Conservation (phyloP, 2,329 filamentous ascomycete species). For the Calonectria hongkongensis region DNA sequence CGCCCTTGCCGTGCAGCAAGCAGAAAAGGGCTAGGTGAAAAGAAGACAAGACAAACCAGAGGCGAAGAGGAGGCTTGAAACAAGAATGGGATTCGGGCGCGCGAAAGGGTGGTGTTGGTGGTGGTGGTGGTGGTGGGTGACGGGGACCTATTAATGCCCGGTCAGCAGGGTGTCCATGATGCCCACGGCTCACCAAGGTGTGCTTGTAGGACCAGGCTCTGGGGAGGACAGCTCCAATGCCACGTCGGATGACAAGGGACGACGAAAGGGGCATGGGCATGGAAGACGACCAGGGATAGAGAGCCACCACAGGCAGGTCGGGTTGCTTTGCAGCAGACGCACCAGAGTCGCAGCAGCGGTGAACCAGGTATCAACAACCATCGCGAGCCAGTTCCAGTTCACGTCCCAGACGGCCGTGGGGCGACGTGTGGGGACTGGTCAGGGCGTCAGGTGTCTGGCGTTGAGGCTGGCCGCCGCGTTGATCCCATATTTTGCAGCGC, state of each 20-base stretch:
- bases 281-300: slow-evolving; percentile 46
- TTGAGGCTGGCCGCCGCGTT: slow-evolving; percentile 22
- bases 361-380: slow-evolving; percentile 41
- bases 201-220: slow-evolving; percentile 51
- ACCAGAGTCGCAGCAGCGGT: slow-evolving; percentile 47
- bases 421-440: slow-evolving; percentile 35
- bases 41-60: slow-evolving; percentile 37
- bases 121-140: slow-evolving; percentile 39
- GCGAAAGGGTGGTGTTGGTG: slow-evolving; percentile 44
- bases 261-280: slow-evolving; percentile 46
- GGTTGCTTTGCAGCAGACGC: slow-evolving; percentile 46
- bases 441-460: slow-evolving; percentile 35
- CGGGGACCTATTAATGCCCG: slow-evolving; percentile 56
- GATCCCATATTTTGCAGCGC: slow-evolving; percentile 29
- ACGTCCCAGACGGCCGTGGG: slow-evolving; percentile 38
- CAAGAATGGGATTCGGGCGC: slow-evolving; percentile 51
- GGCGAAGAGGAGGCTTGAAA: slow-evolving; percentile 53
- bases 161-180: slow-evolving; percentile 52
- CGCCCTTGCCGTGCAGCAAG: slow-evolving; percentile 49
- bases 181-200: slow-evolving; percentile 50
- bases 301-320: slow-evolving; percentile 44
- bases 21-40: slow-evolving; percentile 48
- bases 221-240: slow-evolving; percentile 53
- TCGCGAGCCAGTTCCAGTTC: slow-evolving; percentile 40
- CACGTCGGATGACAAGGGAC: slow-evolving; percentile 54